Percentiles rank a stretch among this genome's conserved stretches.
Conservation (phyloP, 73 alveolate genomes). For the Vitrella brassicaformis region DNA sequence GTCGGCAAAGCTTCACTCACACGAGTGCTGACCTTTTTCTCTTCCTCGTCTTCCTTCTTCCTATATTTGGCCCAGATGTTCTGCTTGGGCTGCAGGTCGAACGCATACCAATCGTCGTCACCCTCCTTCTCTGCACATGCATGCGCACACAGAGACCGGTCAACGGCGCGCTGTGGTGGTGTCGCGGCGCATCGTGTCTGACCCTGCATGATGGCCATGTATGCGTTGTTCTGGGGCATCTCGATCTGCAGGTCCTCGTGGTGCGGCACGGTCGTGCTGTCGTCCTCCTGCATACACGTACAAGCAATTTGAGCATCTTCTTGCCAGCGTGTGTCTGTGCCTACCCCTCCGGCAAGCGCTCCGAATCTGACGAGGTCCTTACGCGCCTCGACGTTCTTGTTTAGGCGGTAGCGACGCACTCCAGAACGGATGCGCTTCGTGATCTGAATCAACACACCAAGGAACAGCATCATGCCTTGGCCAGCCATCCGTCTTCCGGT, state of each 20-base stretch:
- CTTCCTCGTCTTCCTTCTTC: conserved; percentile 30
- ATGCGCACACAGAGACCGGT: no score
- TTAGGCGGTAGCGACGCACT: conserved; percentile 7
- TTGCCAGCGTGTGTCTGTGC: no score
- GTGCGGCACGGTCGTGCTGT: conserved; percentile 8
- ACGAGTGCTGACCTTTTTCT: conserved; percentile 6
- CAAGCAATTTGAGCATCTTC: no score
- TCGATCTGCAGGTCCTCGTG: conserved; percentile 16
- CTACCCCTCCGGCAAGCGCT: conserved; percentile 1
- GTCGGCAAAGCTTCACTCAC: conserved; percentile 18
- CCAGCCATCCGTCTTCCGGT: not conserved
- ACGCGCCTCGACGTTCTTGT: not conserved
- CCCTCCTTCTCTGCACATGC: no score
- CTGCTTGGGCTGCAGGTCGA: no score
- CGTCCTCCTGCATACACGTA: no score
- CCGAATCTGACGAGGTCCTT: conserved; percentile 13
- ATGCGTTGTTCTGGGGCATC: no score
- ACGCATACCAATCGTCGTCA: no score
- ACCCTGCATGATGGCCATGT: no score
- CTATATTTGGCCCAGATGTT: conserved; percentile 5
- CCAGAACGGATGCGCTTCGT: conserved; percentile 17
- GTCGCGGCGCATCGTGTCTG: no score
- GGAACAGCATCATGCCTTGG: no score
- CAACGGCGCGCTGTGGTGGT: no score
- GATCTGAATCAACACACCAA: not conserved